Evolutionary conservation across 2,329 filamentous ascomycete species (phyloP), one percentile per base, ranked within the genome.

Genomic region (Botryotinia narcissicola): DNA sequence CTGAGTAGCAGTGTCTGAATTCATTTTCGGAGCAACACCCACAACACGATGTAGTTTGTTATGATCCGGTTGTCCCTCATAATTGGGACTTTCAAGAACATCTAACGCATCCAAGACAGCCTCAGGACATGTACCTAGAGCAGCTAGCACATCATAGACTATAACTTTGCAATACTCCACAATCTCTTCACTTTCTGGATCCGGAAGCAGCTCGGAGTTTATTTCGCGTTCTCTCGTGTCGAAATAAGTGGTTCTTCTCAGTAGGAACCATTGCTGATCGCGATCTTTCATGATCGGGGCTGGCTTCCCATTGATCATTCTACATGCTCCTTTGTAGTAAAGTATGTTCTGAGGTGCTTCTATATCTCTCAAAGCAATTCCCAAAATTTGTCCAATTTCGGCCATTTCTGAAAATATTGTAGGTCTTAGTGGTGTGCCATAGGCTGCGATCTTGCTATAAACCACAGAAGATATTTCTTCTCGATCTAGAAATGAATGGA

Each of bases 81-180:
- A 71, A 18, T 44, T 3, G n/a, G 68, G 68, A 4, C 40, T 12
- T n/a, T 73, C 70, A 3, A 75, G 59, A n/a, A 79, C 71, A 8
- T 71, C 44, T 20, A 79, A 74, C 18, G 71, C 70, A 2, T 75
- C 25, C 4, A 80, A 66, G 2, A 78, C 73, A 73, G 79, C 78
- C 16, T 78, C 73, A n/a, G 78, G 78, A 7, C 75, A 73, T 0
- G 77, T 75, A 5, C 77, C 79, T 42, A 80, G 66, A 9, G 79
- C 79, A 8, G 79, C 79, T 2, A 80, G 61, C 32, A 78, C 78
- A 70, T 80, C 79, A 60, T 80, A 80, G 3, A 75, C 77, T 12
- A 78, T 75, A 16, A 79, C 73, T 62, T 77, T 78, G 29, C 73
- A 76, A 40, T 75, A 79, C 2, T 76, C 70, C 10, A 79, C 48